phyloP scores from a whole-genome alignment of 2,329 filamentous ascomycete species.

The Pseudocercospora fijiensis region DNA sequence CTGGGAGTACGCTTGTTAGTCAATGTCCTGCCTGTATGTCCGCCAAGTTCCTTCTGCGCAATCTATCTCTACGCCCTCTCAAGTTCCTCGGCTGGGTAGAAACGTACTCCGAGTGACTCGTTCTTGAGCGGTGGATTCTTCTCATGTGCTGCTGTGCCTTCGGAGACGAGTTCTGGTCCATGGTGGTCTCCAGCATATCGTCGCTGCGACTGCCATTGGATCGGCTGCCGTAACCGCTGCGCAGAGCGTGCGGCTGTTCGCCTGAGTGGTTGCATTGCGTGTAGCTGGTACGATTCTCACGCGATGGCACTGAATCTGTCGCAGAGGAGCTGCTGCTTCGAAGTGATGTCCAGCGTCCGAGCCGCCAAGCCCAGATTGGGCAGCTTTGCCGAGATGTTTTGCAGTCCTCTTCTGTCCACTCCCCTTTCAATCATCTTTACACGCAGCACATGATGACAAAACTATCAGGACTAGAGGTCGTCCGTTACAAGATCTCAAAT shows the following conservation, averaged over 20 bases:
- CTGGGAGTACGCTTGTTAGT: slow-evolving; percentile 36
- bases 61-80: neutral
- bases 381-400: slow-evolving; percentile 1
- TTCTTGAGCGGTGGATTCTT: slow-evolving; percentile 40
- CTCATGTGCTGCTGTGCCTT: slow-evolving; percentile 36
- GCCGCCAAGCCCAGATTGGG: neutral
- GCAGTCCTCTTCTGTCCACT: neutral
- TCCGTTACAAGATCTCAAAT: neutral
- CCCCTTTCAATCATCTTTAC: neutral
- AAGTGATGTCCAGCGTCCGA: neutral
- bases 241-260: slow-evolving; percentile 46
- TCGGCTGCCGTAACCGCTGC: slow-evolving; percentile 38
- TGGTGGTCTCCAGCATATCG: slow-evolving; percentile 43
- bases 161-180: slow-evolving; percentile 36
- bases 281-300: neutral
- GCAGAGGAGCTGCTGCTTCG: neutral
- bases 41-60: neutral
- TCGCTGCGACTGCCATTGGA: slow-evolving; percentile 42
- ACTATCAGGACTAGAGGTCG: neutral
- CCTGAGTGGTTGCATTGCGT: slow-evolving; percentile 48
- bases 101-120: slow-evolving; percentile 55
- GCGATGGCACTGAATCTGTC: neutral
- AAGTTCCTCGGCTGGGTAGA: neutral
- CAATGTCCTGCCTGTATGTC: neutral
- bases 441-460: neutral